Evolutionary conservation across 345 rosid species (phyloP).

Genomic region (Citrus glauca): DNA sequence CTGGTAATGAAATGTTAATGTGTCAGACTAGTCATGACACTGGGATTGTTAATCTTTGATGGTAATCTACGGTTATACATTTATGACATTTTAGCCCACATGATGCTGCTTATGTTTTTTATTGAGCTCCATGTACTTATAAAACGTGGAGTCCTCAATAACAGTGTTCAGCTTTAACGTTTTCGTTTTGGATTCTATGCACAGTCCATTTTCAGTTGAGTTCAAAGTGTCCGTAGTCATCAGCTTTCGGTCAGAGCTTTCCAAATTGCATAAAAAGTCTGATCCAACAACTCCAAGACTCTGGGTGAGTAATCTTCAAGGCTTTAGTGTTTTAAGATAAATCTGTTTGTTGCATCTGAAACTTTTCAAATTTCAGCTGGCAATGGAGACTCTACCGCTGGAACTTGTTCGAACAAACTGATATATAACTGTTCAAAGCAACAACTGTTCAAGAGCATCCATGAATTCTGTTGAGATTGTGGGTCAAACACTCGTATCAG

Average conservation of each 20-base stretch:
- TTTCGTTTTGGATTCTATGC: conserved; percentile 3
- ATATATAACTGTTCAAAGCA: conserved; percentile 8
- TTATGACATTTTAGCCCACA: background rate
- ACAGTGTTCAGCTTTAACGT: background rate
- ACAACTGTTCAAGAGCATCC: background rate
- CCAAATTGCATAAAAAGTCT: conserved; percentile 58
- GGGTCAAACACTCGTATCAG: background rate
- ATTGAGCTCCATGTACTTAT: background rate
- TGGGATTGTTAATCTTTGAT: background rate
- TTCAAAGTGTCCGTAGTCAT: conserved; percentile 72
- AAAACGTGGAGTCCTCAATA: background rate
- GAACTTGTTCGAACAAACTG: conserved; percentile 70
- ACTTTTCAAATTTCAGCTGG: conserved; percentile 44
- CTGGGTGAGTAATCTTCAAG: conserved; percentile 53
- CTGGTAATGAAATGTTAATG: background rate
- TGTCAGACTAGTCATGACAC: background rate
- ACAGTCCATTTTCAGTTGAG: conserved; percentile 86
- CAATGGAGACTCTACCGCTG: conserved; percentile 77
- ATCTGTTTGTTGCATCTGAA: conserved; percentile 17
- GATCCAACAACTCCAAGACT: conserved; percentile 89
- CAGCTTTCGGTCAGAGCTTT: conserved; percentile 60
- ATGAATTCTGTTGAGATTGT: background rate
- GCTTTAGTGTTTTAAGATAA: background rate
- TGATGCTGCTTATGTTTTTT: background rate
- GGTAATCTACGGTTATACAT: background rate